A percentile compares a stretch with the other conserved stretches of the same genome.
Conservation (phyloP, 1,284 basidiomycete species). For the Jaminaea rosea region DNA sequence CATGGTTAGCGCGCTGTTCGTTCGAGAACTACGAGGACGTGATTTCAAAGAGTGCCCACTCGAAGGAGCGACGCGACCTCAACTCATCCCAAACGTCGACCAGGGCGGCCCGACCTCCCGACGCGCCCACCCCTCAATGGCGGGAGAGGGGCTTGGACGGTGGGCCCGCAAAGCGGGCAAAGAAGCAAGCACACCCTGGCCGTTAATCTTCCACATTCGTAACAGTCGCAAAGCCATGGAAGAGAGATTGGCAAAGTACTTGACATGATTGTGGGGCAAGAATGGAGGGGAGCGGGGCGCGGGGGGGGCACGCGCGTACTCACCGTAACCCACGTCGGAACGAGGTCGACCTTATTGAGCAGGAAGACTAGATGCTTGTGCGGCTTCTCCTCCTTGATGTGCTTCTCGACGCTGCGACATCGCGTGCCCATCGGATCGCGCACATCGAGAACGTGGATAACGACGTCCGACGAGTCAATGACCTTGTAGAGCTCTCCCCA, state of each 20-base stretch:
- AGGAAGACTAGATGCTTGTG: conserved; percentile 95
- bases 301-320: conserved; percentile 48
- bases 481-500: conserved; percentile 99
- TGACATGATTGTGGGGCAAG: conserved; percentile 44
- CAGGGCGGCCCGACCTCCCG: conserved; percentile 29
- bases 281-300: background rate
- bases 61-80: too few relatives aligned
- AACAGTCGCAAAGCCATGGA: conserved; percentile 51
- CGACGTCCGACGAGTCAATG: conserved; percentile 94
- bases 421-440: conserved; percentile 93
- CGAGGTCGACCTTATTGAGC: conserved; percentile 96
- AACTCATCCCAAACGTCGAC: conserved; percentile 40
- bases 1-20: conserved; percentile 14
- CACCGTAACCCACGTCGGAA: conserved; percentile 98
- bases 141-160: conserved; percentile 32
- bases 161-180: conserved; percentile 43
- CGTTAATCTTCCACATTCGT: conserved; percentile 58
- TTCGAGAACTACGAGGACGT: background rate
- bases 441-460: conserved; percentile 91
- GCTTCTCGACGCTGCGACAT: conserved; percentile 89
- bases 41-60: background rate
- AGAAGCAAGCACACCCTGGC: conserved; percentile 49
- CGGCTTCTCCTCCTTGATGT: conserved; percentile 87
- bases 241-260: conserved; percentile 31
- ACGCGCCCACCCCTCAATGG: conserved; percentile 42